Conservation (phyloP, 75 land plant species). For the Adiantum capillusveneris region DNA sequence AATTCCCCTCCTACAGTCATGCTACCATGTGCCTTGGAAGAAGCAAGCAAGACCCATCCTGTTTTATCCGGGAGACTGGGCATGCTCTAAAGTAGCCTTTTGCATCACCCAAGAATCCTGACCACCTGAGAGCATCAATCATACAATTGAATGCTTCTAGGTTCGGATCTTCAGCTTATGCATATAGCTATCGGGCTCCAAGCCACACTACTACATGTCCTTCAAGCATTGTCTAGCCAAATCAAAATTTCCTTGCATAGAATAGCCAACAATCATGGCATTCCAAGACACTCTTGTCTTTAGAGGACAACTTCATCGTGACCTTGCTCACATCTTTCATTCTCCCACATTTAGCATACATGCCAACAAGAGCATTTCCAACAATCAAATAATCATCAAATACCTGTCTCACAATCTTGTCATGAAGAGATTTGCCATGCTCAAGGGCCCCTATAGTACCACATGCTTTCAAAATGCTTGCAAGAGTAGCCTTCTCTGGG, state of each 20-base stretch:
- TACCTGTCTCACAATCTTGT: neutral
- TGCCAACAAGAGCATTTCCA: conserved; percentile 17
- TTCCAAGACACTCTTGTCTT: neutral
- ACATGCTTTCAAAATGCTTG: conserved; percentile 16
- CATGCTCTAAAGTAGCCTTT: too few species aligned
- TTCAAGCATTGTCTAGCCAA: neutral
- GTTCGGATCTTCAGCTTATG: too few species aligned
- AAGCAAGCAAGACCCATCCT: too few species aligned
- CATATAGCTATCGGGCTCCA: neutral
- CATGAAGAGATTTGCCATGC: conserved; percentile 6
- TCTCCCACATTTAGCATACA: conserved; percentile 22
- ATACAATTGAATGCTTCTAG: too few species aligned
- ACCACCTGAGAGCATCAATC: too few species aligned
- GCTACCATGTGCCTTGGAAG: too few species aligned
- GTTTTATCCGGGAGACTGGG: too few species aligned
- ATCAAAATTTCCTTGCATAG: neutral
- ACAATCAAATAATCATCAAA: conserved; percentile 17
- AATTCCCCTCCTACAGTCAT: too few species aligned
- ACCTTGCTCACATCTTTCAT: conserved; percentile 14
- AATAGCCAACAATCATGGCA: conserved; percentile 2
- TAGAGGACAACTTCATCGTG: conserved; percentile 10
- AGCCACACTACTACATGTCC: neutral
- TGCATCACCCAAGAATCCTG: too few species aligned
- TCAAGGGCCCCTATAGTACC: conserved; percentile 18
- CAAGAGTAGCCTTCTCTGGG: conserved; percentile 5